Percentiles rank a stretch among this genome's conserved stretches.
phyloP scores from a whole-genome alignment of 768 basidiomycete species.

The Porpolomopsis calyptriformis region DNA sequence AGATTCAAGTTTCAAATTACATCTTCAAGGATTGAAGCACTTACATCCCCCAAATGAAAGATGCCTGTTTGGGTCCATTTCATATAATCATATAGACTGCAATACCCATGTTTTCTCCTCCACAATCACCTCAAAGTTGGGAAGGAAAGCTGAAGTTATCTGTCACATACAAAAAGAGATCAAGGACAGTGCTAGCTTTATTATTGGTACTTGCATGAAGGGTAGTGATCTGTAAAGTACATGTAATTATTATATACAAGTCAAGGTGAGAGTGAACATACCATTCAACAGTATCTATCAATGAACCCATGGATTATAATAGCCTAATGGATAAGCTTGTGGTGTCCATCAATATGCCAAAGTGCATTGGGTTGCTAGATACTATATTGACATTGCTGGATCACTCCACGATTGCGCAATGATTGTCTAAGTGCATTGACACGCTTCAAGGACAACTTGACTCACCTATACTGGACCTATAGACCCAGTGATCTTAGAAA shows the following conservation, averaged over 20 bases:
- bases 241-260: constrained; percentile 10
- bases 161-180: constrained; percentile 17
- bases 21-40: no score
- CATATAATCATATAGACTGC: constrained; percentile 26
- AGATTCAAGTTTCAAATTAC: no score
- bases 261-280: constrained; percentile 7
- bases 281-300: constrained; percentile 16
- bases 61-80: constrained; percentile 20
- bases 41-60: constrained; percentile 31
- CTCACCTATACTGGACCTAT: constrained; percentile 15
- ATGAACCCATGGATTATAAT: constrained; percentile 19
- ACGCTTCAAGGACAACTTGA: constrained; percentile 14
- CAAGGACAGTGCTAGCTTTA: constrained; percentile 18
- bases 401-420: constrained; percentile 11
- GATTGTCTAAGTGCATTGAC: constrained; percentile 19
- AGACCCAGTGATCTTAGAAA: constrained; percentile 18
- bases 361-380: constrained; percentile 17
- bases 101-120: constrained; percentile 25
- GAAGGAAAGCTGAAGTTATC: constrained; percentile 19
- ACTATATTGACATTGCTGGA: constrained; percentile 13
- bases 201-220: constrained; percentile 21
- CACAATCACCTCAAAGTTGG: constrained; percentile 23
- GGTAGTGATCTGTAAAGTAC: constrained; percentile 20
- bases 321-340: constrained; percentile 23
- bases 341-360: constrained; percentile 28